Conservation (phyloP, 2,329 filamentous ascomycete species). For the Aschersonia sp. region DNA sequence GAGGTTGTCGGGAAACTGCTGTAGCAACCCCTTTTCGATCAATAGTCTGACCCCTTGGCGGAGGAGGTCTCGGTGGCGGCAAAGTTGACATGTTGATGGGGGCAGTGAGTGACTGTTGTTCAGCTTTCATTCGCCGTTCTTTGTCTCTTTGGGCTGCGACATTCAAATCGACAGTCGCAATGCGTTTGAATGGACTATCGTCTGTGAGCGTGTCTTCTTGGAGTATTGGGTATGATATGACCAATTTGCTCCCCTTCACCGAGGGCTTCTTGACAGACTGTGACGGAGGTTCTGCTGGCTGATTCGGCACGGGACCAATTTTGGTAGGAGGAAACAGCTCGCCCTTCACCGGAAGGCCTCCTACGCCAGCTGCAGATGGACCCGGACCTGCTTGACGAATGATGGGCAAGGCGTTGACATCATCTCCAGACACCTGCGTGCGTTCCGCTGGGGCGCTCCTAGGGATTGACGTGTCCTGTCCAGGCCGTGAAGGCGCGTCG, state of each 20-base stretch:
- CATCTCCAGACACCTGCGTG: slow-evolving; percentile 2
- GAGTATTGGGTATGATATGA: slow-evolving; percentile 36
- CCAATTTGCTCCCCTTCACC: slow-evolving; percentile 21
- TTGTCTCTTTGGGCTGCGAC: slow-evolving; percentile 32
- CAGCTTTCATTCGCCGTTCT: slow-evolving; percentile 21
- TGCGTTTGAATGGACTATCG: slow-evolving; percentile 26
- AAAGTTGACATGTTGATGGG: too few species aligned
- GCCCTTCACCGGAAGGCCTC: slow-evolving; percentile 23
- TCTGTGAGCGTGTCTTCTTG: slow-evolving; percentile 11
- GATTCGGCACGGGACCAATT: slow-evolving; percentile 11
- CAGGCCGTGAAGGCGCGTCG: background rate
- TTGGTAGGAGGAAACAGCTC: slow-evolving; percentile 27
- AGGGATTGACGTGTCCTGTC: background rate
- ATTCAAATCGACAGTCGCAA: slow-evolving; percentile 33
- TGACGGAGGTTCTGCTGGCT: slow-evolving; percentile 5
- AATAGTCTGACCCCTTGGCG: slow-evolving; percentile 11
- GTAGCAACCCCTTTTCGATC: slow-evolving; percentile 23
- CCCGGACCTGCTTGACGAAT: slow-evolving; percentile 23
- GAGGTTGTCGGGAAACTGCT: background rate
- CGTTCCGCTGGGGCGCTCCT: background rate
- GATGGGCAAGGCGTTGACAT: slow-evolving; percentile 16
- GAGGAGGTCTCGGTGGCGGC: too few species aligned
- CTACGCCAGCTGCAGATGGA: slow-evolving; percentile 20
- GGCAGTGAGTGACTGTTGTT: slow-evolving; percentile 2
- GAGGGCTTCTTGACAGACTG: slow-evolving; percentile 12